phyloP scores from a whole-genome alignment of 495 filamentous ascomycete genomes.

The Aspergillus coremiiformis region DNA sequence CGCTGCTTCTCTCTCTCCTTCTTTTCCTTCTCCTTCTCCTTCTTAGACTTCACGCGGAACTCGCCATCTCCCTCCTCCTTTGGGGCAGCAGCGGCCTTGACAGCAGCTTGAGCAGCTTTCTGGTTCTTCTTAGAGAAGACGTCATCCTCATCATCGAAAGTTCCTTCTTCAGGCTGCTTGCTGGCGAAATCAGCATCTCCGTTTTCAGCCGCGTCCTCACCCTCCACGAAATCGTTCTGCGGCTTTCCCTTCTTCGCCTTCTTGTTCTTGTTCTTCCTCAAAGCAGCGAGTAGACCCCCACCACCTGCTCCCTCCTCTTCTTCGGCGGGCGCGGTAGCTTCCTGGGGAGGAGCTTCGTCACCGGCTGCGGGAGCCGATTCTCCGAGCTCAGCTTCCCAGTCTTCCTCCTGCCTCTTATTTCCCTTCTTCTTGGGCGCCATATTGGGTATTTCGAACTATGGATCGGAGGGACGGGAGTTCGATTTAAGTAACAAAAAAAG shows the following conservation, averaged over 20 bases:
- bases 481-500: not conserved
- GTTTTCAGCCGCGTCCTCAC: slow-evolving; percentile 52
- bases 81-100: slow-evolving; percentile 28
- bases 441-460: slow-evolving; percentile 3
- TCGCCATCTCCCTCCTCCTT: slow-evolving; percentile 47
- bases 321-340: slow-evolving; percentile 39
- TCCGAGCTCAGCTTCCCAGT: slow-evolving; percentile 95
- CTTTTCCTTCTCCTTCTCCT: slow-evolving; percentile 93
- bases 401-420: slow-evolving; percentile 78
- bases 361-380: slow-evolving; percentile 55
- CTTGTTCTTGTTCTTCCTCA: slow-evolving; percentile 85
- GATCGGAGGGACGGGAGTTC: not conserved
- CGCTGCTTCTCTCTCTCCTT: slow-evolving; percentile 89
- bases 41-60: slow-evolving; percentile 79
- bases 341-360: slow-evolving; percentile 38
- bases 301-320: slow-evolving; percentile 50
- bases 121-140: slow-evolving; percentile 62
- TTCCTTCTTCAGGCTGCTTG: slow-evolving; percentile 80
- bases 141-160: slow-evolving; percentile 70
- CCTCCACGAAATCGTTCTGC: slow-evolving; percentile 65
- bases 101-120: slow-evolving; percentile 48
- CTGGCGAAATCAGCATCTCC: slow-evolving; percentile 44
- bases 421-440: slow-evolving; percentile 93
- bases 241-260: slow-evolving; percentile 84
- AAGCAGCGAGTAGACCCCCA: slow-evolving; percentile 68